phyloP scores from a whole-genome alignment of 495 filamentous ascomycete genomes.

The Penicillium ochrochloron region DNA sequence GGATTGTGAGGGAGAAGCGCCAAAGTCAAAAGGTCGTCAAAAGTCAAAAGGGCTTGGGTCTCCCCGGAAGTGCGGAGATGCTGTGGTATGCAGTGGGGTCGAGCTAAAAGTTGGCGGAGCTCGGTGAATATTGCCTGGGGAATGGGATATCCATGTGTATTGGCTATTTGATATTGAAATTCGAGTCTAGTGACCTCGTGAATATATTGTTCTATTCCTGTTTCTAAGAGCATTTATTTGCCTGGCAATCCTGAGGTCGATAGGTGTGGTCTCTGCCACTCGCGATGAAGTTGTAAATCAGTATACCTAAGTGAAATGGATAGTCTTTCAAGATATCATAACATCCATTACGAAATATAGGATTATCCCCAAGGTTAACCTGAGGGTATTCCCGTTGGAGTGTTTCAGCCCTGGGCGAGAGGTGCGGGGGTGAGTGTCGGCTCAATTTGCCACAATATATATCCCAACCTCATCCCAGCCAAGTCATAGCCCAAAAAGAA shows the following conservation, averaged over 20 bases:
- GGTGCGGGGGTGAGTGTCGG: not conserved
- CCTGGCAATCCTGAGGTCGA: not conserved
- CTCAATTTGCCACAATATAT: not conserved
- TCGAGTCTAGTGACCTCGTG: not conserved
- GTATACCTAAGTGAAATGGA: too few relatives aligned
- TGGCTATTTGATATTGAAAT: not conserved
- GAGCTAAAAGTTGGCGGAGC: constrained; percentile 3
- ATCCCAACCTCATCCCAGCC: not conserved
- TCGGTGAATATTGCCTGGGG: constrained; percentile 11
- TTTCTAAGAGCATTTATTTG: not conserved
- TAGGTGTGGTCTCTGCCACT: too few relatives aligned
- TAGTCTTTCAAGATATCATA: too few relatives aligned
- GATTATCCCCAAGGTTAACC: too few relatives aligned
- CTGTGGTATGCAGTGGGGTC: constrained; percentile 4
- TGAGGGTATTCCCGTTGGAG: too few relatives aligned
- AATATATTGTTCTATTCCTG: not conserved
- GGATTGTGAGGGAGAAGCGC: constrained; percentile 9
- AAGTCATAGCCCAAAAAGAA: not conserved
- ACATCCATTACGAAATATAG: too few relatives aligned
- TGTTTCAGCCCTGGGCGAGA: too few relatives aligned
- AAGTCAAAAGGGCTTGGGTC: constrained; percentile 7
- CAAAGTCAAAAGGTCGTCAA: constrained; percentile 7
- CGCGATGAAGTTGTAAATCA: too few relatives aligned
- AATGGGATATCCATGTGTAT: too few relatives aligned
- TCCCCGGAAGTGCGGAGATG: constrained; percentile 26